Percentiles rank a stretch among this genome's conserved stretches.
Evolutionary conservation across 805 yeast species (phyloP).

Genomic region (Barnettozyma vustinii): DNA sequence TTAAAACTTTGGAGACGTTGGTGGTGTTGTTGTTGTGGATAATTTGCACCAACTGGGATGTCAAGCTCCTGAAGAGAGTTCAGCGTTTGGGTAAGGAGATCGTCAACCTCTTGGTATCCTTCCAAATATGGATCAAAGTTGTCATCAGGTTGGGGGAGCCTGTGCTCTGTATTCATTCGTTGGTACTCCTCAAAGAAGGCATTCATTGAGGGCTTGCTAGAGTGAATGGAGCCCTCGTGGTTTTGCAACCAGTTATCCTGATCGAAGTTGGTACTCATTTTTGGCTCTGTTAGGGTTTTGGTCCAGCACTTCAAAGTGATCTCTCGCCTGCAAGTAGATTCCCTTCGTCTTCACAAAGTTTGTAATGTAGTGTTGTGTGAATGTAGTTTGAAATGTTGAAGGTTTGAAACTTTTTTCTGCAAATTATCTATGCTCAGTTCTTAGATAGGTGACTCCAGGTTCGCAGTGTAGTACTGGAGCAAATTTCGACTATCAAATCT

Average conservation of each 20-base stretch:
- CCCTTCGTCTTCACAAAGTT: background rate
- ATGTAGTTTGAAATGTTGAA: background rate
- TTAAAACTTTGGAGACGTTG: background rate
- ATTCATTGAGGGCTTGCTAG: constrained; percentile 6
- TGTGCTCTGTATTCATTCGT: background rate
- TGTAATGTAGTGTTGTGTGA: background rate
- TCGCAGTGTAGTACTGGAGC: background rate
- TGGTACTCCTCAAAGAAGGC: constrained; percentile 7
- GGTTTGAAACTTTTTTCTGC: background rate
- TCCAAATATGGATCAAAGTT: constrained; percentile 12
- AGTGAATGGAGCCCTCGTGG: background rate
- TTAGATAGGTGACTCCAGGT: background rate
- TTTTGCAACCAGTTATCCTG: constrained; percentile 5
- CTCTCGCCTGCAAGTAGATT: constrained; percentile 13
- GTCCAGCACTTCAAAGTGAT: constrained; percentile 8
- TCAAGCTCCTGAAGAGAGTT: constrained; percentile 55
- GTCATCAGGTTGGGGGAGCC: constrained; percentile 11
- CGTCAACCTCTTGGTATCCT: constrained; percentile 32
- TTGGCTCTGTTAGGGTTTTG: background rate
- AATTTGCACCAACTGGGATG: constrained; percentile 40
- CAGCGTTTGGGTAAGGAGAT: constrained; percentile 50
- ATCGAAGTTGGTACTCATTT: constrained; percentile 5
- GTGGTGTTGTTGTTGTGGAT: constrained; percentile 11
- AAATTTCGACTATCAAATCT: background rate
- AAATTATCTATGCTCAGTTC: background rate